Percentiles rank a stretch among this genome's conserved stretches.
These are phyloP conservation scores for Elongisporangium undulatum DNA, from an alignment of 352 stramenopile genomes.

Conservation along the genomic window DNA sequence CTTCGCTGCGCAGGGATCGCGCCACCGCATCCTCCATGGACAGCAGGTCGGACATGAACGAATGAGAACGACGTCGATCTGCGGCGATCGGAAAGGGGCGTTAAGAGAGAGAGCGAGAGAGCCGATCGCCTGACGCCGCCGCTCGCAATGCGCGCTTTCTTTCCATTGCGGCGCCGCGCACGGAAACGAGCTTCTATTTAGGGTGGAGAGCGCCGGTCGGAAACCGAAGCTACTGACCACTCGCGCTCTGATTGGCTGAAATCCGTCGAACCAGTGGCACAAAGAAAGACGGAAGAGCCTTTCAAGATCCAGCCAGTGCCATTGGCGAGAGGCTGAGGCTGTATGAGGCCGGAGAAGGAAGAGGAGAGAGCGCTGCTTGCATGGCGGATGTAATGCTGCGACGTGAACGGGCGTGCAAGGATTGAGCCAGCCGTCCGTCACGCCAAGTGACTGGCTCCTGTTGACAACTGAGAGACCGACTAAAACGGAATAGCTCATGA, in stretches of 20 bases:
- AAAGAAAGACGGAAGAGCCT: neutral
- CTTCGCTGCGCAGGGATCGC: neutral
- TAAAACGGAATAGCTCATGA: neutral
- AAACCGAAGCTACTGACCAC: slow-evolving; percentile 12
- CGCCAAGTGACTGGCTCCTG: neutral
- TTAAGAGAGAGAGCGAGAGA: neutral
- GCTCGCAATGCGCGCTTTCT: neutral
- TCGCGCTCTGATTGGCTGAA: slow-evolving; percentile 12
- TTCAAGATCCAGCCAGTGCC: neutral
- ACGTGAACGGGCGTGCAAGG: neutral
- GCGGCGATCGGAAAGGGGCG: too few species aligned
- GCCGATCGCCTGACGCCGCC: neutral
- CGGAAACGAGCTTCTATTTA: neutral
- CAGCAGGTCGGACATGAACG: neutral
- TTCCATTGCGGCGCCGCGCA: neutral
- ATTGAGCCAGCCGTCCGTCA: neutral
- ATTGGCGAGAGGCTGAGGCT: neutral
- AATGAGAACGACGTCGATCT: neutral
- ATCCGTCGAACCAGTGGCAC: neutral
- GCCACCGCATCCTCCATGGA: neutral
- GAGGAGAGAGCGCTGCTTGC: neutral
- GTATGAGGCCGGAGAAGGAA: neutral
- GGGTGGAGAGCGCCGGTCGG: neutral
- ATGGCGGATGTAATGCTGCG: neutral
- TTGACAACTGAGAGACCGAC: neutral